A percentile compares a stretch with the other conserved stretches of the same genome.
phyloP scores from a whole-genome alignment of 345 rosid genomes.

The Luvunga scandens region DNA sequence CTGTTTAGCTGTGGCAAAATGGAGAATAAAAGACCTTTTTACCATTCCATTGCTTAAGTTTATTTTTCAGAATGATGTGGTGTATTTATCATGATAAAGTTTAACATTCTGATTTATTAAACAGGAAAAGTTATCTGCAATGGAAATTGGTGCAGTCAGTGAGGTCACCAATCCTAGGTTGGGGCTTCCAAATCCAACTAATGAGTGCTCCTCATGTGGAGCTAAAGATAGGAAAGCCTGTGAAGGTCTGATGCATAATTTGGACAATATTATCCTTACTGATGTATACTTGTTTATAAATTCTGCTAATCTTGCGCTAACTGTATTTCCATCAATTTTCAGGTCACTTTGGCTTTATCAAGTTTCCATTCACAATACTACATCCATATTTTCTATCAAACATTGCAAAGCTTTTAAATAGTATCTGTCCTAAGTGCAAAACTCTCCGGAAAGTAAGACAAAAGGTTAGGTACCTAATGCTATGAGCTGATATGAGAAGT shows the following conservation, averaged over 20 bases:
- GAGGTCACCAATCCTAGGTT: slow-evolving; percentile 69
- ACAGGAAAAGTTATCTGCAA: slow-evolving; percentile 57
- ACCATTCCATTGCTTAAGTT: background rate
- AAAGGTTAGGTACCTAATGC: slow-evolving; percentile 52
- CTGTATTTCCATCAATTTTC: slow-evolving; percentile 10
- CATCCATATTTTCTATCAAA: slow-evolving; percentile 77
- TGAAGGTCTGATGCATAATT: slow-evolving; percentile 56
- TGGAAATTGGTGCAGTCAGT: slow-evolving; percentile 39
- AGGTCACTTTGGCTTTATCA: slow-evolving; percentile 86
- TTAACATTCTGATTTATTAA: slow-evolving; percentile 15
- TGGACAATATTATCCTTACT: background rate
- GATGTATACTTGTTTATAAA: background rate
- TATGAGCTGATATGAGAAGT: slow-evolving; percentile 10
- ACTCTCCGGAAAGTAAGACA: slow-evolving; percentile 46
- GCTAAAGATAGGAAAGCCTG: slow-evolving; percentile 53
- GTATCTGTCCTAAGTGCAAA: slow-evolving; percentile 87
- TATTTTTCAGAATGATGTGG: background rate
- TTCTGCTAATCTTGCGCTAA: slow-evolving; percentile 10
- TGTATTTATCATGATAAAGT: background rate
- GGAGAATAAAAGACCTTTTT: background rate
- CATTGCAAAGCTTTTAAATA: slow-evolving; percentile 60
- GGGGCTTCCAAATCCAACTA: slow-evolving; percentile 75
- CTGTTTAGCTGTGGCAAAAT: background rate
- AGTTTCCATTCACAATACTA: slow-evolving; percentile 46
- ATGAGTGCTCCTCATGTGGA: slow-evolving; percentile 65